Base-by-base conservation (phyloP, 73 alveolate genomes). In the Urostyla sp. region DNA sequence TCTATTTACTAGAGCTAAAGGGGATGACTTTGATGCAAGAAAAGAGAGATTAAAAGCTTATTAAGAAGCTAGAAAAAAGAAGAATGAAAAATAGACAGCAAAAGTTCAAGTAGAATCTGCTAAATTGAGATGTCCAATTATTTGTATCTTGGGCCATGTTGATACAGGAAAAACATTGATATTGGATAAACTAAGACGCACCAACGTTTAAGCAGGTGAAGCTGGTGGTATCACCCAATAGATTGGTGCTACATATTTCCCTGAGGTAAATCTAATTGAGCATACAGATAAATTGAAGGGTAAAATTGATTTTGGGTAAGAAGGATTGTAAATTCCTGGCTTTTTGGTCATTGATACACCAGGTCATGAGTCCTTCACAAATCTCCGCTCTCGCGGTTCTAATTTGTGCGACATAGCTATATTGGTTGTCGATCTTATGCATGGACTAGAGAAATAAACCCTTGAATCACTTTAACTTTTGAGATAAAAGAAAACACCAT, bases 221-320 rank as follows among this genome's bases (percentile, higher is more conserved):
- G 99, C 99, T 0, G 99, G 99, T 8, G 99, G 99, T 53, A 98
- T 98, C 63, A 98, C 99, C 23, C 97, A 98, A 85, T 98, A 98
- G 87, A 98, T 98, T 30, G 99, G 99, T 38, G 99, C 99, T 37
- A 98, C 99, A 32, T 97, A 93, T 84, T 95, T 98, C 92, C 99
- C 99, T 3, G 93, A 84, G 45, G 92, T 87, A 59, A 92, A 92
- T 43, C 69, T 96, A 0, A 87, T 84, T 49, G 90, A 81, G 31
- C 95, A 89, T 58, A 49, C 86, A 8, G 50, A 76, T 26, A 92
- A 87, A 87, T 89, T 55, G 53, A 84, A 46, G 44, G 87, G 86
- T 36, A 80, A 73, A 56, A 79, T 93, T 85, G 95, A 91, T 44
- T 87, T 93, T 36, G 87, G 92, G 34, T 72, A 89, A 24, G n/a